A percentile compares a stretch with the other conserved stretches of the same genome.
These are phyloP conservation scores for Rosa chinensis DNA, from an alignment of 306 rosid species.

Conservation along the genomic window DNA sequence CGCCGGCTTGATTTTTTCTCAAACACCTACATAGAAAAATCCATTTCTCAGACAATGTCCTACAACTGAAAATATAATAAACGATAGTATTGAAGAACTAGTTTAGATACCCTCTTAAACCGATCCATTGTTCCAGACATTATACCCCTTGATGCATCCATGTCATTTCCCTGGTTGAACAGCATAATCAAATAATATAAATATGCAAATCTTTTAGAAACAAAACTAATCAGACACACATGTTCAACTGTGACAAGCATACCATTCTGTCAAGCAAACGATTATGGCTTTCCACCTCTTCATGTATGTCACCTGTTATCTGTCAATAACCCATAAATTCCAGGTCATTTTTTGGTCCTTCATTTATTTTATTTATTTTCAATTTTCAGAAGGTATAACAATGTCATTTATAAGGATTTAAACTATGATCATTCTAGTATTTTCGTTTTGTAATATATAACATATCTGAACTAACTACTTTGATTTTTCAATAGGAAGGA, in stretches of 20 bases:
- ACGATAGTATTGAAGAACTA: conserved; percentile 14
- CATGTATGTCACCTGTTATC: conserved; percentile 95
- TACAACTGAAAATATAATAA: conserved; percentile 9
- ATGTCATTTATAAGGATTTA: not conserved
- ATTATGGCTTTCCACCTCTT: conserved; percentile 91
- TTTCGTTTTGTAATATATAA: not conserved
- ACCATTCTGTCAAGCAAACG: conserved; percentile 82
- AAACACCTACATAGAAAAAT: conserved; percentile 65
- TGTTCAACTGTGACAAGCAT: conserved; percentile 27
- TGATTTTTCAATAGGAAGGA: not conserved
- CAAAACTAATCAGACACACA: not conserved
- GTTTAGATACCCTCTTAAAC: conserved; percentile 68
- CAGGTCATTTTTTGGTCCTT: not conserved
- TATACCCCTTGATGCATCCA: conserved; percentile 94
- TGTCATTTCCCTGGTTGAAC: conserved; percentile 65
- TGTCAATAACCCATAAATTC: conserved; percentile 32
- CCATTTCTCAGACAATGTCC: conserved; percentile 20
- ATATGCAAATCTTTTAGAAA: not conserved
- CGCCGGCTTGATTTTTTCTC: conserved; percentile 75
- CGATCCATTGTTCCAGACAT: conserved; percentile 96
- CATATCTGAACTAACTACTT: not conserved
- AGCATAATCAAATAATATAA: conserved; percentile 22
- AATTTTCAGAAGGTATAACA: not conserved
- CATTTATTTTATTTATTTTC: not conserved
- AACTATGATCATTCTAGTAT: conserved; percentile 4